Percentiles rank a stretch among this genome's conserved stretches.
Conservation (phyloP, 192 early-diverging fungal genomes). For the Glomus cerebriforme region DNA sequence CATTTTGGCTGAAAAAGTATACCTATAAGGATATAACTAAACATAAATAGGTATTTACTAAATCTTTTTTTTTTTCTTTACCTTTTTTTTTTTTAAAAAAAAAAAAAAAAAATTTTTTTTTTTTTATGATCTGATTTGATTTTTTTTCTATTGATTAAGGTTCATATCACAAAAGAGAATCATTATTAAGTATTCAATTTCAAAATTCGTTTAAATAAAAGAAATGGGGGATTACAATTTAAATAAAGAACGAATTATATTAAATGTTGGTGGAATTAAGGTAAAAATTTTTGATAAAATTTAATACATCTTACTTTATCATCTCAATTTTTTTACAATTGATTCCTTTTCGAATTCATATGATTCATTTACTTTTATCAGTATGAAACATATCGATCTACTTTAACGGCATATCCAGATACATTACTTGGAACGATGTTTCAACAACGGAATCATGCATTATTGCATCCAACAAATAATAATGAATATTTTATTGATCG, state of each 20-base stretch:
- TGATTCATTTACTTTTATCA: background rate
- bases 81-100: no score
- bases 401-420: constrained; percentile 19
- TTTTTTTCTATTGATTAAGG: no score
- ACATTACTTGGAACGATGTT: constrained; percentile 27
- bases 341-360: background rate
- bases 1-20: no score
- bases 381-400: constrained; percentile 23
- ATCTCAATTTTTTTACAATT: background rate
- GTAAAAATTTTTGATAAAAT: background rate
- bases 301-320: background rate
- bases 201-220: no score
- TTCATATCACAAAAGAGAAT: no score
- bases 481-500: constrained; percentile 34
- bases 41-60: no score
- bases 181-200: no score
- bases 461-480: constrained; percentile 1
- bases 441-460: background rate
- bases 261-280: constrained; percentile 25
- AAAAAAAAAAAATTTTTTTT: no score
- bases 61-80: no score
- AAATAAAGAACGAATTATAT: constrained; percentile 10
- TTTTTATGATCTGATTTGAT: no score
- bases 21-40: no score
- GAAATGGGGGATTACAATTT: background rate